Base-by-base conservation (phyloP, 2,329 filamentous ascomycete species). In the Colletotrichum kahawae region DNA sequence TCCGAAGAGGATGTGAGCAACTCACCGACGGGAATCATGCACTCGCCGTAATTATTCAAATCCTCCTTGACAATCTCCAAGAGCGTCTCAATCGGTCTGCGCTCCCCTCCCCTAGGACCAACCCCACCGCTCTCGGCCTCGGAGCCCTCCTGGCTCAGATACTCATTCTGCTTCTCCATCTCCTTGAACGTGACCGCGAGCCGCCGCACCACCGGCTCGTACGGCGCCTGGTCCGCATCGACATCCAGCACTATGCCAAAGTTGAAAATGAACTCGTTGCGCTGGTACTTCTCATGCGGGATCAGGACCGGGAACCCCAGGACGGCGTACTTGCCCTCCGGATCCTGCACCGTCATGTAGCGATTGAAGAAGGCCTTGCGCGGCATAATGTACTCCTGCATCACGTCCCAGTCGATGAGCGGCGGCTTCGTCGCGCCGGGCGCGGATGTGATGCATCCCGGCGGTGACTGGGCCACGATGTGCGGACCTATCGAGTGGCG, bases 221-320 rank as follows among this genome's bases (percentile, higher is more conserved):
- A 98, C 38, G 93, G 93, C 64, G 91, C 91, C 82, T 94, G 94
- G 81, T 97, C 94, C 69, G 87, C 86, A 67, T 89, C 88, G 62
- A 85, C 85, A 66, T 94, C 91, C 65, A 98, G 88, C 33, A 98
- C 93, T 59, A 98, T 88, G 74, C 95, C 95, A 82, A 98, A 98
- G 84, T 98, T 98, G 91, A 98, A 99, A 82, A 98, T 98, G 88
- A 98, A 98, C 84, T 98, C 95, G 85, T 98, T 98, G 74, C 97
- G 93, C 81, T 94, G 92, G 82, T 98, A 98, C 79, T 93, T 93
- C 70, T 92, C 90, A 77, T 95, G 91, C 67, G 93, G 92, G 81
- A 98, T 95, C 82, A 95, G 96, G 68, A 98, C 93, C 0, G 97
- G 97, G 80, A 95, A 95, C 18, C 96, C 95, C 38, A 99, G 90